Evolutionary conservation across 108 stramenopile species (phyloP).

Genomic region (Skeletonema costatum): DNA sequence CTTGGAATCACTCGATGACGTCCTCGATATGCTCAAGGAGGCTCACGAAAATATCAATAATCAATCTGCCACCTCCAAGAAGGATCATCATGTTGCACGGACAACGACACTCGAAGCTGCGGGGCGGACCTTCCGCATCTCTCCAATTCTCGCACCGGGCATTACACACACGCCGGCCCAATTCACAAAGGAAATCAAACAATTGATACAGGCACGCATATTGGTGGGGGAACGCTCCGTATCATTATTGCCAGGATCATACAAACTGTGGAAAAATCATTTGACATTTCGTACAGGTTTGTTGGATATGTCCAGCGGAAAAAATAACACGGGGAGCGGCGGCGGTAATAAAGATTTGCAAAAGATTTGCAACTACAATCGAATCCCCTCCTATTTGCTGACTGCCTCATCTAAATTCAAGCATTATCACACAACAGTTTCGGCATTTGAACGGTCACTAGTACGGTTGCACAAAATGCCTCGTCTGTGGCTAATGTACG

Average conservation of each 20-base stretch:
- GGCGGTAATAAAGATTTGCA: background rate
- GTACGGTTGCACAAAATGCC: slow-evolving; percentile 92
- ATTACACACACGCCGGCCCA: slow-evolving; percentile 23
- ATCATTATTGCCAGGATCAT: slow-evolving; percentile 85
- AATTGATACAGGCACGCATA: slow-evolving; percentile 19
- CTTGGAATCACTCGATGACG: slow-evolving; percentile 71
- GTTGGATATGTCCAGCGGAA: slow-evolving; percentile 4
- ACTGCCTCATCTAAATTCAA: background rate
- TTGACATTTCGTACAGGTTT: slow-evolving; percentile 54
- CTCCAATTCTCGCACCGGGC: slow-evolving; percentile 9
- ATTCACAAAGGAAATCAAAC: background rate
- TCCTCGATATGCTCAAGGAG: slow-evolving; percentile 30
- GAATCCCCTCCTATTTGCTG: slow-evolving; percentile 13
- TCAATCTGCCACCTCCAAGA: background rate
- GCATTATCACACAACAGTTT: slow-evolving; percentile 19
- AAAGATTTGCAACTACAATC: background rate
- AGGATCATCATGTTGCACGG: slow-evolving; percentile 1
- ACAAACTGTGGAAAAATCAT: slow-evolving; percentile 97
- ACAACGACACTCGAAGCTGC: slow-evolving; percentile 24
- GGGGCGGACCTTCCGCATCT: slow-evolving; percentile 32
- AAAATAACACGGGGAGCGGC: background rate
- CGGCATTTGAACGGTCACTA: slow-evolving; percentile 80
- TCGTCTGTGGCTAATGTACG: slow-evolving; percentile 90
- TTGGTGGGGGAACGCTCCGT: slow-evolving; percentile 82
- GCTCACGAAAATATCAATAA: background rate